Evolutionary conservation across 2,329 filamentous ascomycete species (phyloP).

Genomic region (Diaporthe velutina): DNA sequence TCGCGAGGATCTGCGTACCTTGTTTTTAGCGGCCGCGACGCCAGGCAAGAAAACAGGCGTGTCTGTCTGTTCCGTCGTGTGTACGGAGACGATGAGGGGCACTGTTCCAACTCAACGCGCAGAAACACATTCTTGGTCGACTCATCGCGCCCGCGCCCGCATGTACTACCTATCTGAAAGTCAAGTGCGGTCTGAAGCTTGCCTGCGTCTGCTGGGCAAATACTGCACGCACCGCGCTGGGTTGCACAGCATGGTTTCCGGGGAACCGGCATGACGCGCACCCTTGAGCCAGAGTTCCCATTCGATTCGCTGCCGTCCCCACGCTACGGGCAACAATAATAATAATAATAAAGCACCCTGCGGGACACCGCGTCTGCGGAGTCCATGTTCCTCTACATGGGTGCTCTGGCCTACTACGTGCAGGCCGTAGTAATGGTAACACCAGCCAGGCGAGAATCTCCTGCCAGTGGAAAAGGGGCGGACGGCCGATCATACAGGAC

Average conservation of each 20-base stretch:
- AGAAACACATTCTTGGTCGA: constrained; percentile 4
- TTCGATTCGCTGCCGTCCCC: constrained; percentile 23
- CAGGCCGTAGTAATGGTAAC: constrained; percentile 14
- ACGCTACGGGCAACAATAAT: constrained; percentile 2
- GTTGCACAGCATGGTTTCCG: constrained; percentile 25
- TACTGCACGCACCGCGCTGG: constrained; percentile 10
- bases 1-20: constrained; percentile 21
- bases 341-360: constrained; percentile 22
- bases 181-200: not conserved
- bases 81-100: not conserved
- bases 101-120: not conserved
- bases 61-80: not conserved
- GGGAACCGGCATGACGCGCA: constrained; percentile 29
- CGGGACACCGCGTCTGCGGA: constrained; percentile 11
- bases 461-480: constrained; percentile 17
- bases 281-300: not conserved
- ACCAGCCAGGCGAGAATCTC: not conserved
- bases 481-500: constrained; percentile 24
- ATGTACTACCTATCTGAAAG: not conserved
- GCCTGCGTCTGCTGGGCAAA: not conserved
- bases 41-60: not conserved
- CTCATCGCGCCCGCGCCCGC: not conserved
- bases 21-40: constrained; percentile 27
- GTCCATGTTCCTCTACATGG: not conserved
- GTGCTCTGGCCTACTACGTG: constrained; percentile 7